phyloP scores from a whole-genome alignment of 2,329 filamentous ascomycete species.

The Ramularia endophylla region DNA sequence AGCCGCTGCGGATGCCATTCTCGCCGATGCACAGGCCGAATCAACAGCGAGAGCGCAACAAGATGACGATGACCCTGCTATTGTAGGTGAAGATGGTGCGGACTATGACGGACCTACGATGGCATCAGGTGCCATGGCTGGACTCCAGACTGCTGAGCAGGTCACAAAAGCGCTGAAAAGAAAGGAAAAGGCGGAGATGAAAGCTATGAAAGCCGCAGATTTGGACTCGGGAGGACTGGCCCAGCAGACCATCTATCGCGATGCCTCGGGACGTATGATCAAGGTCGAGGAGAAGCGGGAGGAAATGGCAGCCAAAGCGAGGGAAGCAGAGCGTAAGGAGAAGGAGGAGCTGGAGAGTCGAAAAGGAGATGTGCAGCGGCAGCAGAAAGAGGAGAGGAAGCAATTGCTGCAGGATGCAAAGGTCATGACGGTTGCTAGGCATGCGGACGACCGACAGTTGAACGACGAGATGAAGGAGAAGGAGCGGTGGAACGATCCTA shows the following conservation, averaged over 20 bases:
- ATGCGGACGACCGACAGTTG: conserved; percentile 77
- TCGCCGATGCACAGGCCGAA: conserved; percentile 31
- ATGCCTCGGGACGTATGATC: conserved; percentile 89
- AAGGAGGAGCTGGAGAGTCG: conserved; percentile 61
- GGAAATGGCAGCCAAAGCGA: conserved; percentile 72
- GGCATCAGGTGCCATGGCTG: conserved; percentile 81
- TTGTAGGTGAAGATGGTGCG: conserved; percentile 46
- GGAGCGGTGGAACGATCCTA: conserved; percentile 90
- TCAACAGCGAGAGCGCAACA: conserved; percentile 24
- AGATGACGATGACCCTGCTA: conserved; percentile 43
- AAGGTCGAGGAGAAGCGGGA: conserved; percentile 88
- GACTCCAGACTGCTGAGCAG: conserved; percentile 75
- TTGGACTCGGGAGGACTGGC: conserved; percentile 41
- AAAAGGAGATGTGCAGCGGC: conserved; percentile 78
- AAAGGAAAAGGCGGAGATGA: conserved; percentile 59
- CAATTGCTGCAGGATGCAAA: conserved; percentile 73
- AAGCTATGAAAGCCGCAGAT: conserved; percentile 42
- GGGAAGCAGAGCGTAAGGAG: conserved; percentile 62
- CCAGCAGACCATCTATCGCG: conserved; percentile 87
- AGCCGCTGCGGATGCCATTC: conserved; percentile 52
- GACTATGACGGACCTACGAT: conserved; percentile 55
- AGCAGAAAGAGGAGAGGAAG: conserved; percentile 57
- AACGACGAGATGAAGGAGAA: conserved; percentile 74
- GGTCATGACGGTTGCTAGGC: conserved; percentile 71
- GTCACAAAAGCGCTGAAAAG: conserved; percentile 55